A percentile compares a stretch with the other conserved stretches of the same genome.
Evolutionary conservation across 345 rosid species (phyloP).

Genomic region (Eucalyptus tenuipes): DNA sequence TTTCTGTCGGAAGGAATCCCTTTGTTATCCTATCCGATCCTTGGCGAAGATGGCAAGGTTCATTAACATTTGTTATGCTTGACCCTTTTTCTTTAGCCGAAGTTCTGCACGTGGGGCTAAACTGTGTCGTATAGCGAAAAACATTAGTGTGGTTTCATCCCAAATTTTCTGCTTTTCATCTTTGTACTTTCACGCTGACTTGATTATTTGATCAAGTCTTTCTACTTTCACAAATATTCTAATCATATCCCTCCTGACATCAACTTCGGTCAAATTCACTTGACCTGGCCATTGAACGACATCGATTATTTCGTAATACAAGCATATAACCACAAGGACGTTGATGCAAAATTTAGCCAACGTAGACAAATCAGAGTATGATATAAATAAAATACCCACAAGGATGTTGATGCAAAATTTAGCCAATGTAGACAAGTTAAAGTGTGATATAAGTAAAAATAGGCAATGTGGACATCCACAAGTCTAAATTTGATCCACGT

Average conservation of each 20-base stretch:
- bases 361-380: not conserved
- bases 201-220: not conserved
- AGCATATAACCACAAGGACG: not conserved
- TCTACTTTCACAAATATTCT: not conserved
- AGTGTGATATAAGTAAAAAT: not conserved
- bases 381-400: not conserved
- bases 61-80: not conserved
- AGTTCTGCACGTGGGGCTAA: not conserved
- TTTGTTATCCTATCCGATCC: not conserved
- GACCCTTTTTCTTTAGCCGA: not conserved
- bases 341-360: not conserved
- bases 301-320: too few relatives aligned
- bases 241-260: not conserved
- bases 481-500: not conserved
- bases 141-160: not conserved
- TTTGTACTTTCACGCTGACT: not conserved
- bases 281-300: not conserved
- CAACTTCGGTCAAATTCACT: not conserved
- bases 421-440: not conserved
- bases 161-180: not conserved
- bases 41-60: not conserved
- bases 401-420: not conserved
- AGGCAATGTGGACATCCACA: not conserved
- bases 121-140: not conserved
- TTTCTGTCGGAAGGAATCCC: not conserved